Evolutionary conservation across 176 grass and related monocot species (phyloP), one percentile per base, ranked within the genome.

Genomic region (Zizania latifolia): DNA sequence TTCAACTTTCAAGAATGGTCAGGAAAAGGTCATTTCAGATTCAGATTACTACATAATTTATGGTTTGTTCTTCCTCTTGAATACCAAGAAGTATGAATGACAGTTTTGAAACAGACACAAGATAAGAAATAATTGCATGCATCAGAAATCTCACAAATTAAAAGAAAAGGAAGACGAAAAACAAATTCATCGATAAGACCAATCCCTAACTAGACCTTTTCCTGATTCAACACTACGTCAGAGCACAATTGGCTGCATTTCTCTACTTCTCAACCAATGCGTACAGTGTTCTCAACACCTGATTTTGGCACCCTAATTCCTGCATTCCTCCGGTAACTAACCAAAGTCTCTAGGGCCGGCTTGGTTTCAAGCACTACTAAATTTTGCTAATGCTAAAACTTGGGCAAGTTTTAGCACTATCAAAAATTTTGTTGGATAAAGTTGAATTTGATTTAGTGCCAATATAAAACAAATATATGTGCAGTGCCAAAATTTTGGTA

Each of bases 1-100:
- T 72, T 65, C 29, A 78, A 78, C 23, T 46, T 65, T 65, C 16
- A 78, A 70, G 58, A 2, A 65, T 62, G 21, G 40, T 33, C 21
- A 32, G 44, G 38, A 64, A 9, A 21, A 76, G 51, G 58, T 5
- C 21, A 60, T 48, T 31, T 9, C 37, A 39, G 70, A 16, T 69
- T 41, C 69, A 60, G 63, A 76, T 54, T 6, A 62, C 30, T 62
- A 10, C 15, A 28, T n/a, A 17, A 22, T 3, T 15, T 53, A 27
- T 30, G 3, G 38, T 14, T 16, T 23, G 19, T 33, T 41, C 40
- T 28, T 38, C 22, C 23, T 27, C 16, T 61, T n/a, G 32, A 35
- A 36, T 23, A 36, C n/a, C 58, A 64, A 22, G 17, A 26, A 50
- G 29, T 24, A 35, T 24, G 12, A 19, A 23, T 38, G 30, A 28